These are phyloP conservation scores for Eucalyptus regnans DNA, from an alignment of 345 rosid species.

Conservation along the genomic window DNA sequence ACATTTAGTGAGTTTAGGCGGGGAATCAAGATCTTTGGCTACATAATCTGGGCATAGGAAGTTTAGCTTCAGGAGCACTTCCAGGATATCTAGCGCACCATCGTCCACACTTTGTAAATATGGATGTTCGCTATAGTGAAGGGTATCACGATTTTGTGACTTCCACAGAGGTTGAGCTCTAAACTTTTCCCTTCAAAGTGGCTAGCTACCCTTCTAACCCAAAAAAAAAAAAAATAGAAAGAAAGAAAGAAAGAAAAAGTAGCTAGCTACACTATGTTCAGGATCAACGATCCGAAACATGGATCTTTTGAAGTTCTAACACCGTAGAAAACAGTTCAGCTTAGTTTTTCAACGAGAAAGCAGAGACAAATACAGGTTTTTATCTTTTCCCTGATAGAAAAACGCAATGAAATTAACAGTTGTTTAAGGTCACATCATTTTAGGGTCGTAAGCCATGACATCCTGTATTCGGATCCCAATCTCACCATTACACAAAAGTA, in stretches of 20 bases:
- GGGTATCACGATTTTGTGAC: background rate
- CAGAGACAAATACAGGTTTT: background rate
- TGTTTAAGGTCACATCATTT: background rate
- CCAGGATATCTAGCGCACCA: accelerated
- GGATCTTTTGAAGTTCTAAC: background rate
- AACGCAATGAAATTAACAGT: background rate
- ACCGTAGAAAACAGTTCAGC: background rate
- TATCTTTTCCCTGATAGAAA: background rate
- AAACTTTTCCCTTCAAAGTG: background rate
- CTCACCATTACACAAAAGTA: background rate
- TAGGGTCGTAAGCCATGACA: background rate
- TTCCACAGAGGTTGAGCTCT: background rate
- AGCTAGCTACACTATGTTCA: background rate
- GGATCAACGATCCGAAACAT: background rate
- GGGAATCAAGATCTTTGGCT: background rate
- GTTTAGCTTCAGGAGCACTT: background rate
- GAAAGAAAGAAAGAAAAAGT: background rate
- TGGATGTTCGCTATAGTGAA: background rate
- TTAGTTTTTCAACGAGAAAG: background rate
- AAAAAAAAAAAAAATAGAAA: too few species aligned
- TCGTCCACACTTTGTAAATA: background rate
- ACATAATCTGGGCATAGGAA: background rate
- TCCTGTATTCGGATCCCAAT: too few species aligned
- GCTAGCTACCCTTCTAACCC: too few species aligned
- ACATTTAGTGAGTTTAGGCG: background rate